Evolutionary conservation across 495 filamentous ascomycete species (phyloP).

Genomic region (Hypoxylon fragiforme): DNA sequence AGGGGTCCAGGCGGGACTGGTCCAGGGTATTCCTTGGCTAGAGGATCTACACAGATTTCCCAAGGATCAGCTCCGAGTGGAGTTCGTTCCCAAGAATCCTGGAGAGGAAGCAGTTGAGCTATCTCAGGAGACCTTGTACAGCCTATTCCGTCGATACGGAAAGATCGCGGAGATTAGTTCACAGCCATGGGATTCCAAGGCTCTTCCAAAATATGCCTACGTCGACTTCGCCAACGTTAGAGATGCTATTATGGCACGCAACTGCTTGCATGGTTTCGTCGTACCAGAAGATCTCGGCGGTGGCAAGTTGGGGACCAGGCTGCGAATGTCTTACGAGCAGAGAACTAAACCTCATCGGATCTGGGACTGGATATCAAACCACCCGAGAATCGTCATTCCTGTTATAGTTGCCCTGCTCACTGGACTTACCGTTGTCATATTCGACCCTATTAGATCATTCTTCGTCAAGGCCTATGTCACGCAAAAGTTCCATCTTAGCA

Average conservation of each 20-base stretch:
- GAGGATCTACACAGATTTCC: constrained; percentile 89
- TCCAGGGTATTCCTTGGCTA: constrained; percentile 87
- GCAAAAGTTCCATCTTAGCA: constrained; percentile 68
- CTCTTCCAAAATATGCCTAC: constrained; percentile 74
- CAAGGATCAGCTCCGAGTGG: constrained; percentile 71
- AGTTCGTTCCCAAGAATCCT: constrained; percentile 73
- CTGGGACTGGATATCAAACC: constrained; percentile 85
- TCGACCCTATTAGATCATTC: constrained; percentile 90
- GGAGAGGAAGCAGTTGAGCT: constrained; percentile 70
- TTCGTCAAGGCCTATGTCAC: constrained; percentile 89
- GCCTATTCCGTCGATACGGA: constrained; percentile 85
- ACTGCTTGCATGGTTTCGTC: constrained; percentile 86
- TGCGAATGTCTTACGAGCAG: constrained; percentile 82
- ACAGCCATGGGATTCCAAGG: constrained; percentile 82
- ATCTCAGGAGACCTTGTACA: constrained; percentile 85
- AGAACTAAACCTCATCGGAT: constrained; percentile 74
- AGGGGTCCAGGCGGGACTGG: constrained; percentile 67
- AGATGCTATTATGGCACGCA: constrained; percentile 82
- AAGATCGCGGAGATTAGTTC: constrained; percentile 79
- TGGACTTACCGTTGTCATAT: constrained; percentile 83
- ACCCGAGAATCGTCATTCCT: constrained; percentile 88
- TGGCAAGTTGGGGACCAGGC: constrained; percentile 69
- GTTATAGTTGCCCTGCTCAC: constrained; percentile 76
- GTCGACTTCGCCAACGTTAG: constrained; percentile 72
- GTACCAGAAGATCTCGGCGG: constrained; percentile 66